These are phyloP conservation scores for Hericium rajendrae DNA, from an alignment of 768 basidiomycete species.

Conservation along the genomic window DNA sequence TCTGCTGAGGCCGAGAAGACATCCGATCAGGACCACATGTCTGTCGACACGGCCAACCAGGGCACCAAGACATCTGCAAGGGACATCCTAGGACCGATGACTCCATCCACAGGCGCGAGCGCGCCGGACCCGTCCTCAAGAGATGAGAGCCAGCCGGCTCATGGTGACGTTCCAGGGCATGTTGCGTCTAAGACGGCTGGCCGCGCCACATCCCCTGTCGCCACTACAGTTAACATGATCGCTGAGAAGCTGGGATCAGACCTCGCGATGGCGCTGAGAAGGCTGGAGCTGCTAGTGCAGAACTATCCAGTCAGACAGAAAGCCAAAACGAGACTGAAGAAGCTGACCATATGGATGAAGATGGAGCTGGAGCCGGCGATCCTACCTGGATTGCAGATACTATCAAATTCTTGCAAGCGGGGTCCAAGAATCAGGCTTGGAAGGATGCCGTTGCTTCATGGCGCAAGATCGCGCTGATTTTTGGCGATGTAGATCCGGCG, in stretches of 20 bases:
- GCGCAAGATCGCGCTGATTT: not conserved
- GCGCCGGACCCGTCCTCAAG: no score
- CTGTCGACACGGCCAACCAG: no score
- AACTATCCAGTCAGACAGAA: not conserved
- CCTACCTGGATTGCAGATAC: not conserved
- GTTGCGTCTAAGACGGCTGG: no score
- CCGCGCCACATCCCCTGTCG: no score
- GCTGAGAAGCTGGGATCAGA: not conserved
- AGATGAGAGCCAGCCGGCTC: no score
- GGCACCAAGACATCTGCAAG: no score
- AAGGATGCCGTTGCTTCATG: not conserved
- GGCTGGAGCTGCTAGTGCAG: not conserved
- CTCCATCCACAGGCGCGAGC: no score
- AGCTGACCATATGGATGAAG: not conserved
- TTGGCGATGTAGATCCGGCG: not conserved
- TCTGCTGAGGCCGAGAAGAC: no score
- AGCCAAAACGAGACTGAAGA: not conserved
- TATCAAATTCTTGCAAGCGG: not conserved
- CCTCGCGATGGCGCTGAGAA: not conserved
- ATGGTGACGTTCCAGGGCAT: no score
- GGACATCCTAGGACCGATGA: no score
- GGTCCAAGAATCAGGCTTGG: not conserved
- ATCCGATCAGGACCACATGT: no score
- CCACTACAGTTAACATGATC: not conserved
- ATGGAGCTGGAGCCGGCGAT: not conserved